Evolutionary conservation across 495 filamentous ascomycete genomes (phyloP).

Genomic region (Cladorrhinum samala): DNA sequence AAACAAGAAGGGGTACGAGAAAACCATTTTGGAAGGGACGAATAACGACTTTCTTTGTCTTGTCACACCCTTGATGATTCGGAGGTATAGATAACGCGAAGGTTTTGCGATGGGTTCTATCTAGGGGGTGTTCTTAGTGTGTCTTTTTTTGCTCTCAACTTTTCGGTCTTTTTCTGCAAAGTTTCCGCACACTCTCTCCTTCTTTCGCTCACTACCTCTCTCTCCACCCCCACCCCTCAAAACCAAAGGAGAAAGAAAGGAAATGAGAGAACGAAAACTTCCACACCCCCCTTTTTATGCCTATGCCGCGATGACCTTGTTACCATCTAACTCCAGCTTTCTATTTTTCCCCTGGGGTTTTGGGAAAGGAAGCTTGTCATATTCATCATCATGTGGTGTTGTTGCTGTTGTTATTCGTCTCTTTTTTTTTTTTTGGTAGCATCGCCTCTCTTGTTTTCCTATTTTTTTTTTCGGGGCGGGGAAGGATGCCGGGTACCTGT

Average conservation of each 20-base stretch:
- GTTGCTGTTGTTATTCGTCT: neutral
- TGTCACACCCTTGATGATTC: conserved; percentile 15
- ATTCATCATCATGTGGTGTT: neutral
- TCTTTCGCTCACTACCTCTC: no score
- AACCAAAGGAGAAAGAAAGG: conserved; percentile 1
- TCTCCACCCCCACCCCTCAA: no score
- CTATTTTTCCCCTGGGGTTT: no score
- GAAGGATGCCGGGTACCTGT: neutral
- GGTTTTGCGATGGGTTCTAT: conserved; percentile 2
- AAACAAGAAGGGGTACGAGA: conserved; percentile 13
- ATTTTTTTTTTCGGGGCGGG: neutral
- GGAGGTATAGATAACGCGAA: conserved; percentile 28
- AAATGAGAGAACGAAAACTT: no score
- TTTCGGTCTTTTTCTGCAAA: no score
- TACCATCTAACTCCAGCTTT: no score
- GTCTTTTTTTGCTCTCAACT: conserved; percentile 2
- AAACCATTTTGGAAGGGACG: conserved; percentile 21
- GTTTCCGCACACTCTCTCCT: no score
- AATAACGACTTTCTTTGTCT: conserved; percentile 31
- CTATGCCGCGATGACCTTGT: no score
- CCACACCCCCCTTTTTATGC: no score
- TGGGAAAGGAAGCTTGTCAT: no score
- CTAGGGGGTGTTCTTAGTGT: conserved; percentile 13
- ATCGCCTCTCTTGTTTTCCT: neutral
- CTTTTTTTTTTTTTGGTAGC: neutral